phyloP scores from a whole-genome alignment of 495 filamentous ascomycete genomes.

The Penicillium subrubescens region DNA sequence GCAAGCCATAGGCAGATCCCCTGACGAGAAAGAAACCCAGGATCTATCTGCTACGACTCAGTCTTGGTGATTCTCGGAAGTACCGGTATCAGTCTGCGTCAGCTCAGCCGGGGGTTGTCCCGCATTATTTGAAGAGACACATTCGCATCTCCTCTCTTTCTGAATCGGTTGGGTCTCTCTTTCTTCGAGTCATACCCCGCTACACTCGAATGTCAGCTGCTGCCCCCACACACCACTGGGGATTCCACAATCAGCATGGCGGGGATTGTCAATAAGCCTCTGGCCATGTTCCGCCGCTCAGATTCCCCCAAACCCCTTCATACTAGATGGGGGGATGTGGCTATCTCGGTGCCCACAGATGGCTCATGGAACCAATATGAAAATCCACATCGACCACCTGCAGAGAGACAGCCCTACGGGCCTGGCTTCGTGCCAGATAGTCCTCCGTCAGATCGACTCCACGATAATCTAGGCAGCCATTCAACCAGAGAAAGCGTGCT shows the following conservation, averaged over 20 bases:
- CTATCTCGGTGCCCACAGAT: conserved; percentile 42
- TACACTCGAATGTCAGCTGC: conserved; percentile 17
- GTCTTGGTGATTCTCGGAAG: conserved; percentile 15
- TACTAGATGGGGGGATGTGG: conserved; percentile 43
- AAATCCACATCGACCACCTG: conserved; percentile 32
- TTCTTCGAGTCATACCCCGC: background rate
- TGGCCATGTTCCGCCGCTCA: conserved; percentile 37
- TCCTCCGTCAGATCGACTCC: conserved; percentile 15
- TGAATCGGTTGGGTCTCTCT: background rate
- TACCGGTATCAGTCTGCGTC: background rate
- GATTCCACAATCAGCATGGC: conserved; percentile 25
- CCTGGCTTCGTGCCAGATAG: conserved; percentile 32
- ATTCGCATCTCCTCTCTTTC: background rate
- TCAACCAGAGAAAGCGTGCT: background rate
- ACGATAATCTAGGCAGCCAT: background rate
- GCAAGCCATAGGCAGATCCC: conserved; percentile 6
- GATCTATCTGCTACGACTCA: background rate
- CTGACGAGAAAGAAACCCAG: conserved; percentile 11
- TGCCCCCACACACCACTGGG: background rate
- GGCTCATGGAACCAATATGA: conserved; percentile 46
- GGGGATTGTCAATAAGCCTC: conserved; percentile 32
- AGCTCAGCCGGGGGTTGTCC: background rate
- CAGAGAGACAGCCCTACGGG: conserved; percentile 26
- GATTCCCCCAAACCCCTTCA: conserved; percentile 36
- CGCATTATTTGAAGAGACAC: background rate